Conservation (phyloP, 352 stramenopile genomes). For the Pythium aristosporum region DNA sequence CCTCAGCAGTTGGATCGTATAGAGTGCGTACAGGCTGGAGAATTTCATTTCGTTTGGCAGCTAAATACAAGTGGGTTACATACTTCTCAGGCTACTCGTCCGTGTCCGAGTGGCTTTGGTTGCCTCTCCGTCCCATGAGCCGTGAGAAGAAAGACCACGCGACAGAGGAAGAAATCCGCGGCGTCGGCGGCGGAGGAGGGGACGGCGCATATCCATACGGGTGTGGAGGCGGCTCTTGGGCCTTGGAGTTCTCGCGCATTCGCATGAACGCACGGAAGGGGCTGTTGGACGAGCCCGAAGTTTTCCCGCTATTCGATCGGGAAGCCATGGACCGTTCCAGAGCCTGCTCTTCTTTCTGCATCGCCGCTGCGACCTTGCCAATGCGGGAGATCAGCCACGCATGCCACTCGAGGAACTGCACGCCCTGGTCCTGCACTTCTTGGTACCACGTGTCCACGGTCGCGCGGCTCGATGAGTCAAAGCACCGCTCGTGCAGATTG, state of each 20-base stretch:
- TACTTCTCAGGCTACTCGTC: constrained; percentile 2
- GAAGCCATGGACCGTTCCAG: constrained; percentile 21
- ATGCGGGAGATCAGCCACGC: constrained; percentile 86
- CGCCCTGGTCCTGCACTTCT: constrained; percentile 61
- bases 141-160: constrained; percentile 69
- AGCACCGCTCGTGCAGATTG: constrained; percentile 73
- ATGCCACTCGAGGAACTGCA: constrained; percentile 82
- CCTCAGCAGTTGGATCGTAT: constrained; percentile 34
- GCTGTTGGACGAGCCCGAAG: constrained; percentile 19
- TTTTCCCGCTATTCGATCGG: constrained; percentile 6
- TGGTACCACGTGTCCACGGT: constrained; percentile 86
- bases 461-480: constrained; percentile 77
- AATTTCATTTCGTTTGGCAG: background rate
- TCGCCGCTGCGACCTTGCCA: constrained; percentile 48
- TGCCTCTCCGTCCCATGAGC: constrained; percentile 38
- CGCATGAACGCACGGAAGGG: constrained; percentile 27
- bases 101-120: constrained; percentile 8
- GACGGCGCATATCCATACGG: constrained; percentile 14
- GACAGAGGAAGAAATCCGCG: constrained; percentile 56
- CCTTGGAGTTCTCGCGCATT: constrained; percentile 9
- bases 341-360: constrained; percentile 37
- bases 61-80: constrained; percentile 12
- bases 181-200: constrained; percentile 12
- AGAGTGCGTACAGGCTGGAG: background rate
- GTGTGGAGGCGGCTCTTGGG: constrained; percentile 6